Percentiles rank a stretch among this genome's conserved stretches.
phyloP scores from a whole-genome alignment of 2,329 filamentous ascomycete genomes.

The Aquanectria penicillioides region DNA sequence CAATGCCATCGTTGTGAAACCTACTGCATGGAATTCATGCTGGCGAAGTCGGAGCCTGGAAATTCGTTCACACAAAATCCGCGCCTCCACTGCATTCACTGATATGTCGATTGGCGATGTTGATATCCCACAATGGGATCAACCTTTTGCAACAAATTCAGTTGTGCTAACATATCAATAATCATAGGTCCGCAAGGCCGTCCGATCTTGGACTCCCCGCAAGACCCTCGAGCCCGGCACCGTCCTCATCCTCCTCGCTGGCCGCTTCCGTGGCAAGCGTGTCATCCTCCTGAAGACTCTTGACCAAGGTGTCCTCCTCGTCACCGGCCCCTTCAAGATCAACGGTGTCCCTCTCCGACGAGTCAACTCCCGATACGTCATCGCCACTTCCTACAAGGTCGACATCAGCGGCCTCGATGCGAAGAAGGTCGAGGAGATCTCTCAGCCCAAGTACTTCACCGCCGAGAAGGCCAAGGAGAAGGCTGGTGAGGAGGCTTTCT shows the following conservation, averaged over 20 bases:
- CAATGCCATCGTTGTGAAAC: slow-evolving; percentile 23
- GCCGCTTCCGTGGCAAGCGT: slow-evolving; percentile 99
- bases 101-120: slow-evolving; percentile 31
- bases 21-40: slow-evolving; percentile 18
- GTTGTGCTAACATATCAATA: slow-evolving; percentile 44
- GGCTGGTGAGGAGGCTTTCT: slow-evolving; percentile 97
- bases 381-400: slow-evolving; percentile 87
- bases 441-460: slow-evolving; percentile 90
- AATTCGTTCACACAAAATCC: slow-evolving; percentile 24
- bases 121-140: slow-evolving; percentile 10
- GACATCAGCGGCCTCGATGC: slow-evolving; percentile 87
- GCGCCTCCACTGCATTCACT: slow-evolving; percentile 15
- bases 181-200: slow-evolving; percentile 88
- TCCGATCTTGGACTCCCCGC: slow-evolving; percentile 88
- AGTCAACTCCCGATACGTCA: slow-evolving; percentile 93
- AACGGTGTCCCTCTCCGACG: slow-evolving; percentile 98
- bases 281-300: slow-evolving; percentile 99
- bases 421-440: slow-evolving; percentile 85
- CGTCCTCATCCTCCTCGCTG: slow-evolving; percentile 98
- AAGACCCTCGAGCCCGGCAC: slow-evolving; percentile 91
- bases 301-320: slow-evolving; percentile 96
- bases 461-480: slow-evolving; percentile 96
- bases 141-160: slow-evolving; percentile 17
- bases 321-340: slow-evolving; percentile 99
- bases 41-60: slow-evolving; percentile 30